phyloP scores from a whole-genome alignment of 192 early-diverging fungal genomes.

The Dissophora ornata region DNA sequence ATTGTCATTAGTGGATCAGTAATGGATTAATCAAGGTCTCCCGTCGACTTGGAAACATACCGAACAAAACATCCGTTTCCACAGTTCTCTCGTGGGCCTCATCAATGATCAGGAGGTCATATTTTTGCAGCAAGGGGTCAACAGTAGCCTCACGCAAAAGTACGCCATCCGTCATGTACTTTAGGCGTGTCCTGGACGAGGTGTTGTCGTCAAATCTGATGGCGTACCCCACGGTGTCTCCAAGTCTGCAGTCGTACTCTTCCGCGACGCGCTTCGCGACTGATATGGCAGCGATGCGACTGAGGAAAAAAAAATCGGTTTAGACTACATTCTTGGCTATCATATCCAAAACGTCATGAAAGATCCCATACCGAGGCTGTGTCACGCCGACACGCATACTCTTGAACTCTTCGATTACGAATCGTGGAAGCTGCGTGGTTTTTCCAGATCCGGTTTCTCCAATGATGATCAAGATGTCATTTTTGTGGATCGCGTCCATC shows the following conservation, averaged over 20 bases:
- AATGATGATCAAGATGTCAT: slow-evolving; percentile 88
- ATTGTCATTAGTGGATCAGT: neutral
- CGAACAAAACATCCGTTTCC: slow-evolving; percentile 95
- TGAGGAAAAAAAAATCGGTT: slow-evolving; percentile 7
- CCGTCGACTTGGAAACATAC: slow-evolving; percentile 50
- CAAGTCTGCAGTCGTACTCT: slow-evolving; percentile 86
- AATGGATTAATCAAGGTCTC: no score
- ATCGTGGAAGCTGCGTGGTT: slow-evolving; percentile 91
- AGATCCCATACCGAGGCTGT: slow-evolving; percentile 71
- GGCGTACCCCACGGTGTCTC: slow-evolving; percentile 88
- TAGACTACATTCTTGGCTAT: no score
- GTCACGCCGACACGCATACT: slow-evolving; percentile 71
- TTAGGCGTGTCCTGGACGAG: slow-evolving; percentile 82
- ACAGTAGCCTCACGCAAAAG: slow-evolving; percentile 89
- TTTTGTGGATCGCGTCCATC: slow-evolving; percentile 85
- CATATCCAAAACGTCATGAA: no score
- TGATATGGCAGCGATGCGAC: slow-evolving; percentile 87
- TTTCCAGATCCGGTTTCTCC: slow-evolving; percentile 95
- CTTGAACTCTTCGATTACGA: slow-evolving; percentile 68
- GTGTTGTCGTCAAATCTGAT: slow-evolving; percentile 98
- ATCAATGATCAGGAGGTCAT: slow-evolving; percentile 94
- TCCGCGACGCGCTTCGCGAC: slow-evolving; percentile 97
- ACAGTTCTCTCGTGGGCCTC: slow-evolving; percentile 97
- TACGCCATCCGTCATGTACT: slow-evolving; percentile 98
- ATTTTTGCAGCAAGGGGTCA: slow-evolving; percentile 84